Conservation (phyloP, 345 rosid species). For the Populus euphratica region DNA sequence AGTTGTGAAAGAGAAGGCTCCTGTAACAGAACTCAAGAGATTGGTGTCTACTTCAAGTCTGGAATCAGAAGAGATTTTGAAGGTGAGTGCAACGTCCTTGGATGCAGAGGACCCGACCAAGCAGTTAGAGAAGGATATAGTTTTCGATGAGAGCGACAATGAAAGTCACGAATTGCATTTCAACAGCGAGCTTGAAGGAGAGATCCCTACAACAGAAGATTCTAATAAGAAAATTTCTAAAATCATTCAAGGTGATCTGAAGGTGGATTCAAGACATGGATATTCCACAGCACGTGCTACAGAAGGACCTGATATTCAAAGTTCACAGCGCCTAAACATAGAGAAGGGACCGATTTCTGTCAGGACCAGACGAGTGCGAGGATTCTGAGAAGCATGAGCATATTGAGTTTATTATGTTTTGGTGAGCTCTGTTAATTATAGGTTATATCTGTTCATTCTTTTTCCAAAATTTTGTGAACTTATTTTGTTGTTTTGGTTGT, state of each 20-base stretch:
- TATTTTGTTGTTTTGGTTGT: background rate
- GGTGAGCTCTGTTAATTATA: background rate
- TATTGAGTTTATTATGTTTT: background rate
- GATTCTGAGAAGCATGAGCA: constrained; percentile 40
- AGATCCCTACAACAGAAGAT: constrained; percentile 1
- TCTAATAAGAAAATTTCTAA: constrained; percentile 22
- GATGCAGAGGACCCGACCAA: constrained; percentile 44
- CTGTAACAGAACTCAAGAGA: constrained; percentile 28
- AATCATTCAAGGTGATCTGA: constrained; percentile 30
- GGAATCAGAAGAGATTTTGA: constrained; percentile 40
- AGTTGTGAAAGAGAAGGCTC: constrained; percentile 15
- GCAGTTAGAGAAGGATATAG: constrained; percentile 57
- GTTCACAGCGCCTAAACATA: constrained; percentile 25
- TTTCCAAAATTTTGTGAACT: background rate
- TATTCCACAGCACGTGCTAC: constrained; percentile 21
- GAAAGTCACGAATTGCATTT: constrained; percentile 24
- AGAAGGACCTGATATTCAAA: constrained; percentile 25
- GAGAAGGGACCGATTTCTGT: constrained; percentile 50
- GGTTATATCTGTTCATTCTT: background rate
- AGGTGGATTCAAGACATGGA: constrained; percentile 26
- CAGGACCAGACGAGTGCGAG: constrained; percentile 57
- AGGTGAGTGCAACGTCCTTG: constrained; percentile 25
- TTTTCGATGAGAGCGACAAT: constrained; percentile 50
- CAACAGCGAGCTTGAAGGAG: constrained; percentile 15
- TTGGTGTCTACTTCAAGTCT: constrained; percentile 32